Percentiles rank a stretch among this genome's conserved stretches.
These are phyloP conservation scores for Gynostemma pentaphyllum DNA, from an alignment of 306 rosid species.

Conservation along the genomic window DNA sequence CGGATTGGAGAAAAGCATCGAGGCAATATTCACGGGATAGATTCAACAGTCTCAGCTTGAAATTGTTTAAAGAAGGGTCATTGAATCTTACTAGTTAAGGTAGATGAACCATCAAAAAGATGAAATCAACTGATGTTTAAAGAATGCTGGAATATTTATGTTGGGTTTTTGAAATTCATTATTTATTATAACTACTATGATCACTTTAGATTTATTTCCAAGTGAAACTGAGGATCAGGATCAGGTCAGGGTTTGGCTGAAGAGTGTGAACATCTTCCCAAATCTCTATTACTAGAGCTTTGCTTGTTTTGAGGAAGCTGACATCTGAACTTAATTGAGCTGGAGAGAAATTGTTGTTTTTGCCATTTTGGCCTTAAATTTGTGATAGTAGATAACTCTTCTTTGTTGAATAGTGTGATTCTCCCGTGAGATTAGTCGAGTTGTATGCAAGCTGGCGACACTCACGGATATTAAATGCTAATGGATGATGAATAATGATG, in stretches of 20 bases:
- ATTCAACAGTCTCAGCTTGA: conserved; percentile 49
- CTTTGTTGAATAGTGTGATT: too few relatives aligned
- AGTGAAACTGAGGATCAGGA: background rate
- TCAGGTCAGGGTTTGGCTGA: background rate
- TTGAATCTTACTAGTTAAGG: conserved; percentile 31
- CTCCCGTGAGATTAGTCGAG: too few relatives aligned
- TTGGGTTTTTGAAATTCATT: conserved; percentile 7
- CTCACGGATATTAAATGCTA: background rate
- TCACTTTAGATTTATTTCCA: background rate
- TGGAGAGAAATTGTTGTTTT: background rate
- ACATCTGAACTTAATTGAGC: background rate
- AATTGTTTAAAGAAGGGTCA: conserved; percentile 46
- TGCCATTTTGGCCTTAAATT: background rate
- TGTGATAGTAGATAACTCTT: background rate
- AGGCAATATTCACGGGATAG: conserved; percentile 53
- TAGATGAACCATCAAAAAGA: conserved; percentile 20
- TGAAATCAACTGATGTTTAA: background rate
- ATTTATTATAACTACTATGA: background rate
- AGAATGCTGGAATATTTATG: background rate
- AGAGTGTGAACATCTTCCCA: conserved; percentile 6
- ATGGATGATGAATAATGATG: background rate
- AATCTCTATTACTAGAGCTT: conserved; percentile 3
- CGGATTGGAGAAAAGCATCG: conserved; percentile 91
- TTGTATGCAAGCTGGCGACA: too few relatives aligned
- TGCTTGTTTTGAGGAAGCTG: conserved; percentile 4